phyloP scores from a whole-genome alignment of 257 asterid species.

The Ocimum tenuiflorum region DNA sequence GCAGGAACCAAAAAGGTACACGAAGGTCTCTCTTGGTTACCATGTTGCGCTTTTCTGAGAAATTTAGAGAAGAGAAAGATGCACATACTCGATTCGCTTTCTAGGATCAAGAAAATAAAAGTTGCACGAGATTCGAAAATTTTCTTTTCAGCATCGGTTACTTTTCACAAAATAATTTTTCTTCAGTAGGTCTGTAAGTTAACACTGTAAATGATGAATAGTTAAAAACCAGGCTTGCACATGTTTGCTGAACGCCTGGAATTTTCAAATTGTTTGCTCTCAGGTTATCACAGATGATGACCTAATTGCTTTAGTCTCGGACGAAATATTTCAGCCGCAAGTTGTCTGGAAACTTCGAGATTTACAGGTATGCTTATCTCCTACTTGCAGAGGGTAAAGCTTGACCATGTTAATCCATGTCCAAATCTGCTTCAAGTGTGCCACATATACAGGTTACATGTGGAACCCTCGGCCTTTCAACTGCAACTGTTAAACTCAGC shows the following conservation, averaged over 20 bases:
- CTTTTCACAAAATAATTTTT: no score
- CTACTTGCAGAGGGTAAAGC: neutral
- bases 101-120: neutral
- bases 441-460: constrained; percentile 52
- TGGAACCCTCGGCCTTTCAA: constrained; percentile 81
- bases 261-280: constrained; percentile 7
- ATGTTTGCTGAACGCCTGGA: no score
- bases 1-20: constrained; percentile 80
- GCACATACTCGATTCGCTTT: neutral
- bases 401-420: neutral
- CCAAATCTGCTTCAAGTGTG: neutral
- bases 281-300: constrained; percentile 76
- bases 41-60: neutral
- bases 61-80: neutral
- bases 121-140: no score
- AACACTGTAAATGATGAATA: no score
- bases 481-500: constrained; percentile 70
- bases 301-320: constrained; percentile 69
- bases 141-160: neutral
- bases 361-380: constrained; percentile 43
- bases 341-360: constrained; percentile 65
- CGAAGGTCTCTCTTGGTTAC: neutral
- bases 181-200: no score
- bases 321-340: constrained; percentile 77
- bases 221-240: no score